Evolutionary conservation across 768 basidiomycete genomes (phyloP), one percentile per base, ranked within the genome.

Genomic region (Phlebiopsis flavidoalba): DNA sequence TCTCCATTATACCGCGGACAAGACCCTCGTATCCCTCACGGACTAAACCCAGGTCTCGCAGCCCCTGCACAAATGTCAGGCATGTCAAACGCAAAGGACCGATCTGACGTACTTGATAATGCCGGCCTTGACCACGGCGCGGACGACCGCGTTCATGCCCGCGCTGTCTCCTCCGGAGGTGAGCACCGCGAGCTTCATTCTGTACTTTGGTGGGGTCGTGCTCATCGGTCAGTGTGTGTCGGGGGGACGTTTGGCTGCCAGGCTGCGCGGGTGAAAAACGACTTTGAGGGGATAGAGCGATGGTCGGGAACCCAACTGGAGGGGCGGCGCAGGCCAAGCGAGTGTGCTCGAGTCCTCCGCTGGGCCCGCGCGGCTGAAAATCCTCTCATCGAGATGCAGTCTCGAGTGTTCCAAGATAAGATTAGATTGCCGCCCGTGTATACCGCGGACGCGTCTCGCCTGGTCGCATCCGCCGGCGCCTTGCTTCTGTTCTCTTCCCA

Each of bases 21-120:
- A 98, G 87, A 22, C 97, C 97, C 72, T 98, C 95, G 78, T 98
- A 99, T 43, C 97, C 97, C 76, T 99, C 97, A 40, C 97, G 91
- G 61, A 99, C 92, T n/a, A n/a, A 63, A 98, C 87, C 81, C 87
- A 99, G 14, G 91, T 88, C 72, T 98, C 93, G 73, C 95, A 98
- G 37, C 94, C 95, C 76, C 97, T 96, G 68, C 8, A 57, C n/a
- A 40, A 21, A 47, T 50, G 48, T 33, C 61, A 62, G 57, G 36
- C 31, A 47, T 57, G 24, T 45, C 46, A 53, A 36, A 45, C 45
- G 1, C 12, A 58, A 43, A 53, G 21, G 3, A 31, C 40, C 40
- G 40, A 31, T 50, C 43, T 31, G 33, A 48, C 85, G 65, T 70
- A 95, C 95, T 89, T 88, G 63, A 94, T 80, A 65, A 99, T 97